Conservation (phyloP, 108 stramenopile species). For the Fragilaria crotonensis region DNA sequence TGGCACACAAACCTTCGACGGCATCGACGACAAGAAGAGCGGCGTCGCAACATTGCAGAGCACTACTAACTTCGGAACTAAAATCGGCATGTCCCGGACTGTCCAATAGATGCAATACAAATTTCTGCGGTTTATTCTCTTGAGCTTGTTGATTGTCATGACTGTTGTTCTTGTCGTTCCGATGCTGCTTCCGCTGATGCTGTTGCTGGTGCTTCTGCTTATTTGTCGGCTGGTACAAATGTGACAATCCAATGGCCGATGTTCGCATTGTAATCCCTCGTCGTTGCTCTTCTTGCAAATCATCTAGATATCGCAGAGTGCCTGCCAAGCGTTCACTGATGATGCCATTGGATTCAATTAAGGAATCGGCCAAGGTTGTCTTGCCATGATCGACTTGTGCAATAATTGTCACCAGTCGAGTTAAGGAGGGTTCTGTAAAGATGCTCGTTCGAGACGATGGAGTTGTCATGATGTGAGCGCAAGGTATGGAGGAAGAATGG, state of each 20-base stretch:
- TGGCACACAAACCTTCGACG: slow-evolving; percentile 90
- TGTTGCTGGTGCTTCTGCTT: slow-evolving; percentile 6
- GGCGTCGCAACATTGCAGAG: slow-evolving; percentile 90
- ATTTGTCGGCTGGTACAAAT: slow-evolving; percentile 26
- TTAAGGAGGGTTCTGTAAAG: slow-evolving; percentile 60
- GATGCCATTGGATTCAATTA: slow-evolving; percentile 85
- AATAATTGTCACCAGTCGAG: slow-evolving; percentile 93
- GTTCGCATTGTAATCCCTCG: slow-evolving; percentile 98
- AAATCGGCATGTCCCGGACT: slow-evolving; percentile 99
- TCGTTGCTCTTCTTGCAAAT: slow-evolving; percentile 87
- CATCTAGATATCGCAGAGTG: slow-evolving; percentile 79
- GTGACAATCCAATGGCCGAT: slow-evolving; percentile 83
- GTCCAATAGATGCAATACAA: slow-evolving; percentile 89
- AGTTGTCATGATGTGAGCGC: no score
- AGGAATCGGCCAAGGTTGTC: slow-evolving; percentile 94
- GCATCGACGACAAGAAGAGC: slow-evolving; percentile 94
- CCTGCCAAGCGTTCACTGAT: slow-evolving; percentile 82
- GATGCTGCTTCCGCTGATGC: background rate
- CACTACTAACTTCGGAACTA: slow-evolving; percentile 88
- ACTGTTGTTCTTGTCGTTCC: background rate
- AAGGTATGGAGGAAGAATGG: no score
- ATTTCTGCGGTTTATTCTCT: slow-evolving; percentile 26
- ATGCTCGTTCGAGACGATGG: no score
- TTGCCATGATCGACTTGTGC: slow-evolving; percentile 99
- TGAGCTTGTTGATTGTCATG: background rate